Conservation (phyloP, 129 eudicot genomes). For the Tagetes erecta region DNA sequence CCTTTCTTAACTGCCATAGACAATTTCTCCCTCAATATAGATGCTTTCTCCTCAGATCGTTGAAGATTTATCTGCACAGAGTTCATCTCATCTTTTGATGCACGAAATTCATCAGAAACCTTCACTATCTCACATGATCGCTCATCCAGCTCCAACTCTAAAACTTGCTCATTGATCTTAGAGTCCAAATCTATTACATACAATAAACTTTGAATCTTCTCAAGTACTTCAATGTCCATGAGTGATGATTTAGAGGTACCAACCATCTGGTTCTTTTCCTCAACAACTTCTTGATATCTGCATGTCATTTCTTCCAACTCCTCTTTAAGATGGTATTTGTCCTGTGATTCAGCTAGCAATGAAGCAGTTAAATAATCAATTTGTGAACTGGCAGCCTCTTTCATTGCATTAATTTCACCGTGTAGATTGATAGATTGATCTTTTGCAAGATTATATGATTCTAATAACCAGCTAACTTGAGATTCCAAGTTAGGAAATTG, state of each 20-base stretch:
- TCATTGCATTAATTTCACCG: conserved; percentile 44
- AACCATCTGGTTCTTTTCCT: conserved; percentile 56
- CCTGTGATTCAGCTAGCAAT: conserved; percentile 59
- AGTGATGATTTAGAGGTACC: conserved; percentile 33
- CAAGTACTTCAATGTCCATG: conserved; percentile 39
- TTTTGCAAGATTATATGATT: conserved; percentile 50
- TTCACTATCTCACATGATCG: conserved; percentile 42
- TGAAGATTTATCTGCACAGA: conserved; percentile 56
- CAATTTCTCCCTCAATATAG: conserved; percentile 75
- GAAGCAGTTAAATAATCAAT: conserved; percentile 52
- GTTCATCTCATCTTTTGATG: conserved; percentile 52
- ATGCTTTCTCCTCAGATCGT: conserved; percentile 69
- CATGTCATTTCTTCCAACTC: conserved; percentile 54
- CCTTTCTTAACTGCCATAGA: conserved; percentile 97
- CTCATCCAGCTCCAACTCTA: conserved; percentile 47
- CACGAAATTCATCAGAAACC: conserved; percentile 51
- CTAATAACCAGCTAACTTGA: conserved; percentile 57
- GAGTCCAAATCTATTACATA: conserved; percentile 58
- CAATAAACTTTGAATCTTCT: conserved; percentile 53
- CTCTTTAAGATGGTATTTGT: conserved; percentile 47
- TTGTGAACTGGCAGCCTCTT: conserved; percentile 53
- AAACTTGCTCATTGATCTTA: conserved; percentile 48
- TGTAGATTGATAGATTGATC: conserved; percentile 44
- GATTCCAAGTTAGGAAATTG: conserved; percentile 51
- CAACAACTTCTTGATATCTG: conserved; percentile 41